phyloP scores from a whole-genome alignment of 768 basidiomycete species.

The Pleurotus tuber-regium region DNA sequence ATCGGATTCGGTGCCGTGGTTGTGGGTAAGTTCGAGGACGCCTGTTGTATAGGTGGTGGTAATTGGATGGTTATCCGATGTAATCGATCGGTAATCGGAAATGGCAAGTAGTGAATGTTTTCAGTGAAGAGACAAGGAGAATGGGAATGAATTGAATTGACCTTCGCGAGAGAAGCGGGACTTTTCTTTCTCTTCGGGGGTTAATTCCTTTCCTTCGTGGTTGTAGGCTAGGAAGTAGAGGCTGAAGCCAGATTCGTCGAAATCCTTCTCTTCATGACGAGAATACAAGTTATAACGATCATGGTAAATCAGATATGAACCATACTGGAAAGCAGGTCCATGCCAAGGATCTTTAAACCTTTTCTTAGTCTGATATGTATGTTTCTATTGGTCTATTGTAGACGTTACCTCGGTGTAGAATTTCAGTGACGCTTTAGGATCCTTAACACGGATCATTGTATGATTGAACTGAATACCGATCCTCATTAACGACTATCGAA shows the following conservation, averaged over 20 bases:
- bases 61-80: background rate
- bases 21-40: constrained; percentile 82
- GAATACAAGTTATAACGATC: no score
- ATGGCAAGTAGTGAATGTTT: background rate
- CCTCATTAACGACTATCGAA: background rate
- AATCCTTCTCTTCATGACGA: constrained; percentile 25
- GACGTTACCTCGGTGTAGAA: constrained; percentile 80
- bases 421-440: constrained; percentile 73
- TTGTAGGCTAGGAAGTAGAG: constrained; percentile 88
- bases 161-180: constrained; percentile 66
- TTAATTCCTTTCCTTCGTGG: constrained; percentile 47
- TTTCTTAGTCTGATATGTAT: no score
- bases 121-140: background rate
- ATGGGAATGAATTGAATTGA: constrained; percentile 17
- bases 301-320: constrained; percentile 11
- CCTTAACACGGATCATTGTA: constrained; percentile 87
- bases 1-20: constrained; percentile 88
- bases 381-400: no score
- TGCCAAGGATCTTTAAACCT: constrained; percentile 56
- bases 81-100: background rate
- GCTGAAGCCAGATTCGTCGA: constrained; percentile 54
- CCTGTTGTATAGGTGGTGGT: constrained; percentile 35
- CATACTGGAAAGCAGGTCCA: constrained; percentile 67
- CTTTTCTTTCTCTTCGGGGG: constrained; percentile 50
- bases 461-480: constrained; percentile 63